Base-by-base conservation (phyloP, 768 basidiomycete genomes). In the Macrolepiota dolichaula region DNA sequence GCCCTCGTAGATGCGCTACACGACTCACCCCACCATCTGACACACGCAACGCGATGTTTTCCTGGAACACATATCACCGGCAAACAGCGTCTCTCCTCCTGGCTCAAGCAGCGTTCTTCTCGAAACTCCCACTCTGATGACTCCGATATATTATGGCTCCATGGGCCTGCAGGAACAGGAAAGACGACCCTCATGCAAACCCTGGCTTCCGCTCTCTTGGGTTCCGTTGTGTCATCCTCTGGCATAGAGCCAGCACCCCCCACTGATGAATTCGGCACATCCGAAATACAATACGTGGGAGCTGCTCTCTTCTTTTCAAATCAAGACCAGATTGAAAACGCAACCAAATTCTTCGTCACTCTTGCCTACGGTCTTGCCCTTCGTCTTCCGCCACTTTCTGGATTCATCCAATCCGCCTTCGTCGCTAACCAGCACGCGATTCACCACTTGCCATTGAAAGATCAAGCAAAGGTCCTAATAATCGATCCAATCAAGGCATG, bases 341-440 rank as follows among this genome's bases (percentile, higher is more conserved):
- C 52, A 0, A n/a, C 4, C n/a, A 37, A 22, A 10, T 22, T 46
- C 17, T 57, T 44, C 13, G 22, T 32, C 19, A 57, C 55, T 0
- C 25, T 57, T 5, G 55, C 55, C 0, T 46, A 32, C 32, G 55
- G 55, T 47, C 55, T 57, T 47, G 55, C 42, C 10, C n/a, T 25
- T 12, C 42, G 25, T 12, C 27, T 57, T 19, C 46, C 44, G 17
- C 55, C 55, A 6, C 29, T 57, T 2, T 27, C 55, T 4, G 42
- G 38, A 10, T 57, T 57, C 40, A 32, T 57, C 29, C 55, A 57
- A 36, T 57, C 55, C 3, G 55, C 55, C 3, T 57, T 57, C 25
- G 19, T 22, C n/a, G 46, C 29, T 22, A 47, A 32, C 35, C 55
- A 29, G 25, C n/a, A 44, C 29, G 12, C n/a, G 5, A 27, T 35